A percentile compares a stretch with the other conserved stretches of the same genome.
Conservation (phyloP, 2,329 filamentous ascomycete species). For the Trichoderma sp. region DNA sequence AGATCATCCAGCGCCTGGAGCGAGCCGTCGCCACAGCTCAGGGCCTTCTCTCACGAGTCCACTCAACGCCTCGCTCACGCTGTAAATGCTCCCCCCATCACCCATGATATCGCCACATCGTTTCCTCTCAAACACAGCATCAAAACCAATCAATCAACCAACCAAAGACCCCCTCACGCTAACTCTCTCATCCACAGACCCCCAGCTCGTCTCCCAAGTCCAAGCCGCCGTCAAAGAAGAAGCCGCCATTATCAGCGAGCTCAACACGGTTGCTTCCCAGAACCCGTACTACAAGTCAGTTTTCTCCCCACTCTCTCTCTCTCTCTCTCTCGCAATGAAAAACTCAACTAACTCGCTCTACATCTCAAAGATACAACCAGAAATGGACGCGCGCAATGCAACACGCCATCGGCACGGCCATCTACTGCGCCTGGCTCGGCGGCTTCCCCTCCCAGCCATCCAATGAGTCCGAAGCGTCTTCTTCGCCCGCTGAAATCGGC, state of each 20-base stretch:
- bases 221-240: constrained; percentile 70
- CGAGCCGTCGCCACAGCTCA: constrained; percentile 78
- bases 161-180: too few relatives aligned
- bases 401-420: constrained; percentile 61
- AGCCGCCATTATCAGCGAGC: constrained; percentile 64
- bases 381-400: constrained; percentile 85
- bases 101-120: too few relatives aligned
- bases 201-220: constrained; percentile 64
- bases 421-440: constrained; percentile 72
- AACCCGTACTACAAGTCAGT: constrained; percentile 91
- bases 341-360: background rate
- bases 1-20: constrained; percentile 78
- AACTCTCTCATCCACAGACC: constrained; percentile 42
- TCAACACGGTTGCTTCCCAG: constrained; percentile 71
- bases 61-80: constrained; percentile 71
- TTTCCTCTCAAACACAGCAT: background rate
- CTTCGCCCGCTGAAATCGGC: constrained; percentile 52
- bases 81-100: constrained; percentile 38
- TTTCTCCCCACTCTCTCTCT: background rate
- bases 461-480: constrained; percentile 29
- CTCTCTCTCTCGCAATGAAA: background rate
- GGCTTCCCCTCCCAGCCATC: constrained; percentile 52
- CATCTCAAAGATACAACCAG: constrained; percentile 62
- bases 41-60: constrained; percentile 80
- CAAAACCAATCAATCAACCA: too few relatives aligned